These are phyloP conservation scores for Blastomyces parvus DNA, from an alignment of 2,329 filamentous ascomycete species.

Conservation along the genomic window DNA sequence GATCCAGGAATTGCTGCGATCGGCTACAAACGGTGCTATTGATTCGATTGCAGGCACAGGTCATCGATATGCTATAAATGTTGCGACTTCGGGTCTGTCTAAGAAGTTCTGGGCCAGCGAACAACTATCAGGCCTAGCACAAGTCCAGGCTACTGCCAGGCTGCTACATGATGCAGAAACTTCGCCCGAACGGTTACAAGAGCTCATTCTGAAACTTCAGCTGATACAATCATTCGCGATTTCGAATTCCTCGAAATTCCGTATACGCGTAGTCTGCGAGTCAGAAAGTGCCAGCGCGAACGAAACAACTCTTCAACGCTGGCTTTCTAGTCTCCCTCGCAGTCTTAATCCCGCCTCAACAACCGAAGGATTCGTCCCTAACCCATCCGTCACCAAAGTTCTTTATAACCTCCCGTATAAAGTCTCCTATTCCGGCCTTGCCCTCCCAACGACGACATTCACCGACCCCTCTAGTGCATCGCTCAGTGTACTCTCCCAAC, in stretches of 20 bases:
- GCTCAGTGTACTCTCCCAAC: slow-evolving; percentile 78
- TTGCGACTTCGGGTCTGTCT: slow-evolving; percentile 71
- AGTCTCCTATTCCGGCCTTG: slow-evolving; percentile 84
- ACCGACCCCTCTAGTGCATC: slow-evolving; percentile 63
- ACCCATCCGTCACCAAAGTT: slow-evolving; percentile 50
- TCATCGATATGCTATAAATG: slow-evolving; percentile 74
- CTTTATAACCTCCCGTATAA: slow-evolving; percentile 96
- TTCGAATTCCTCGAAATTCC: slow-evolving; percentile 56
- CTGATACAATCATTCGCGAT: slow-evolving; percentile 72
- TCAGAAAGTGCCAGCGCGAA: slow-evolving; percentile 61
- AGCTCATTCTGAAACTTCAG: slow-evolving; percentile 75
- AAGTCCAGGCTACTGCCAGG: slow-evolving; percentile 73
- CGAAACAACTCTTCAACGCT: slow-evolving; percentile 58
- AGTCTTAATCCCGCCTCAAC: slow-evolving; percentile 29
- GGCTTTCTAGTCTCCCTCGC: slow-evolving; percentile 54
- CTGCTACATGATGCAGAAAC: slow-evolving; percentile 60
- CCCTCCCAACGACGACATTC: slow-evolving; percentile 76
- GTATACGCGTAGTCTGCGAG: slow-evolving; percentile 79
- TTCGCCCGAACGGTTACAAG: slow-evolving; percentile 58
- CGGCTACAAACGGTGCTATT: slow-evolving; percentile 77
- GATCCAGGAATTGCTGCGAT: slow-evolving; percentile 77
- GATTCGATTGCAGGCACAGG: slow-evolving; percentile 87
- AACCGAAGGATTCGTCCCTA: slow-evolving; percentile 17
- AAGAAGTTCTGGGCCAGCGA: slow-evolving; percentile 63
- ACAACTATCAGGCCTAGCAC: slow-evolving; percentile 80